These are phyloP conservation scores for Gleditsia sinensis DNA, from an alignment of 306 rosid species.

Conservation along the genomic window DNA sequence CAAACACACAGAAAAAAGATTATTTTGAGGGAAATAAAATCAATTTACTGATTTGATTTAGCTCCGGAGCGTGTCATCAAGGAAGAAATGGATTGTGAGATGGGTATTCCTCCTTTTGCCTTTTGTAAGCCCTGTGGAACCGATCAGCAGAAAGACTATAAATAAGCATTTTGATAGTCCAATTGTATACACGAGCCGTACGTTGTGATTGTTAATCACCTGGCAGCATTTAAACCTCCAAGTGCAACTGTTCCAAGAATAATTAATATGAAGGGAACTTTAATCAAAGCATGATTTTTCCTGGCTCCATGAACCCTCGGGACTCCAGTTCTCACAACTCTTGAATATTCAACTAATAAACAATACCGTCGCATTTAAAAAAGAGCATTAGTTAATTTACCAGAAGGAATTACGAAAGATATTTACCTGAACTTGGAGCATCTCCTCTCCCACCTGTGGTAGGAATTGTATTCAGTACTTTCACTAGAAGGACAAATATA, in stretches of 20 bases:
- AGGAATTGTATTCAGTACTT: slow-evolving; percentile 33
- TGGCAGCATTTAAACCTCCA: slow-evolving; percentile 65
- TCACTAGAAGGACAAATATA: slow-evolving; percentile 3
- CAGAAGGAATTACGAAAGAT: slow-evolving; percentile 8
- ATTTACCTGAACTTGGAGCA: slow-evolving; percentile 54
- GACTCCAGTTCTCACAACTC: slow-evolving; percentile 72
- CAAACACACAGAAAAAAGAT: too few species aligned
- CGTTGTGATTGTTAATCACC: slow-evolving; percentile 43
- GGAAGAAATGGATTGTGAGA: slow-evolving; percentile 91
- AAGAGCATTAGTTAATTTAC: not conserved
- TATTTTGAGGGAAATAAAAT: not conserved
- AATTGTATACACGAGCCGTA: not conserved
- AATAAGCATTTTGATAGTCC: slow-evolving; percentile 1
- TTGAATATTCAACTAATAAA: slow-evolving; percentile 49
- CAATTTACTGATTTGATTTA: not conserved
- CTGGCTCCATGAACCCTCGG: slow-evolving; percentile 63
- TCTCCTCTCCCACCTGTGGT: slow-evolving; percentile 54
- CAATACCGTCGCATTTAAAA: slow-evolving; percentile 11
- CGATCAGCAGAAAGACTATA: slow-evolving; percentile 12
- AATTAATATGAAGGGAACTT: slow-evolving; percentile 61
- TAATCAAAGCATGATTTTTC: slow-evolving; percentile 53
- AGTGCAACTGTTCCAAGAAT: slow-evolving; percentile 69
- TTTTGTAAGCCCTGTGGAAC: slow-evolving; percentile 67
- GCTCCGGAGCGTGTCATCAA: slow-evolving; percentile 34
- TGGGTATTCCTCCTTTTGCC: slow-evolving; percentile 66